These are phyloP conservation scores for Hypholoma fasciculare DNA, from an alignment of 768 basidiomycete genomes.

Conservation along the genomic window DNA sequence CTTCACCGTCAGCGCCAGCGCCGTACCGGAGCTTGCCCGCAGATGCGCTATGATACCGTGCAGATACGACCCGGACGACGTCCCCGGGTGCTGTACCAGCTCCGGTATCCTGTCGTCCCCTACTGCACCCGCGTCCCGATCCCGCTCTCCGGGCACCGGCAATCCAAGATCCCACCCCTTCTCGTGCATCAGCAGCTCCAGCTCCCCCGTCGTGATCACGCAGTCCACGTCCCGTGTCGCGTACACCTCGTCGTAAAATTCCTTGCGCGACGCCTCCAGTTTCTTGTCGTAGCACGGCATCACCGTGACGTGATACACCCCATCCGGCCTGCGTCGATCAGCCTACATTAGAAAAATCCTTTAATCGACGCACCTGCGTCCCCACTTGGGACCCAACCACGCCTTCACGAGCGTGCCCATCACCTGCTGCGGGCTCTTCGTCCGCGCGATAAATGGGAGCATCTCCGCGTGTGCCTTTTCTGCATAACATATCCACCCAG, in stretches of 20 bases:
- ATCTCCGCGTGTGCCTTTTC: conserved; percentile 97
- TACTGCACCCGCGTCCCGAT: conserved; percentile 21
- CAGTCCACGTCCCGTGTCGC: conserved; percentile 94
- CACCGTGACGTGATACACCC: conserved; percentile 94
- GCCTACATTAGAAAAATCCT: neutral
- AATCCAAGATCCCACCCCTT: conserved; percentile 74
- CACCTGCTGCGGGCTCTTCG: conserved; percentile 92
- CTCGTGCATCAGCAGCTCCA: conserved; percentile 82
- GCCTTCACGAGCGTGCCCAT: conserved; percentile 94
- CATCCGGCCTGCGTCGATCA: conserved; percentile 58
- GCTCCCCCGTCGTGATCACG: conserved; percentile 95
- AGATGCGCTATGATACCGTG: conserved; percentile 71
- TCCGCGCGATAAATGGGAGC: conserved; percentile 83
- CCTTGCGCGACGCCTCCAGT: conserved; percentile 92
- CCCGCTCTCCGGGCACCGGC: conserved; percentile 54
- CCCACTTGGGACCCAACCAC: conserved; percentile 74
- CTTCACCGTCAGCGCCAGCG: conserved; percentile 52
- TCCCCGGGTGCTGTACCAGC: conserved; percentile 75
- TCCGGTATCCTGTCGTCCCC: conserved; percentile 56
- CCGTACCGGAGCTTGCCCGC: conserved; percentile 36
- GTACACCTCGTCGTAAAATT: conserved; percentile 85
- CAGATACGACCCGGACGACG: conserved; percentile 92
- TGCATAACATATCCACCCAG: conserved; percentile 99
- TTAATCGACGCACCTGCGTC: conserved; percentile 59
- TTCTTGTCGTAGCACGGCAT: conserved; percentile 99